A percentile compares a stretch with the other conserved stretches of the same genome.
Evolutionary conservation across 345 rosid genomes (phyloP).

Genomic region (Pugionium cornutum): DNA sequence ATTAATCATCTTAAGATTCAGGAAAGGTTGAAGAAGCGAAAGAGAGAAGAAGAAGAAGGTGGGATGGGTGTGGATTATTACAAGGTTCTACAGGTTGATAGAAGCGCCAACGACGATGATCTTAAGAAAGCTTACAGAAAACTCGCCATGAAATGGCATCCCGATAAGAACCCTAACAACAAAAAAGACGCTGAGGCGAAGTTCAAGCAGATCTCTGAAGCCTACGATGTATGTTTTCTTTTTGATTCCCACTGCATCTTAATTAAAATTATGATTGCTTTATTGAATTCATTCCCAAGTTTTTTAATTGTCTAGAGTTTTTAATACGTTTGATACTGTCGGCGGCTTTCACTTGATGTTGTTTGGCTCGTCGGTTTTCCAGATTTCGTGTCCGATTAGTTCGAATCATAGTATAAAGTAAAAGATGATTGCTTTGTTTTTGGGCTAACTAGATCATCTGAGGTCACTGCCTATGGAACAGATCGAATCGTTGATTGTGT

Average conservation of each 20-base stretch:
- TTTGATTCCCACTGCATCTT: neutral
- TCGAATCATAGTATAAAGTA: neutral
- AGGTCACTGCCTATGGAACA: neutral
- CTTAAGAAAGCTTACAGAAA: constrained; percentile 66
- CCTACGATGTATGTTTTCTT: constrained; percentile 51
- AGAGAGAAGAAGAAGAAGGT: constrained; percentile 32
- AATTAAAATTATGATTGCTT: neutral
- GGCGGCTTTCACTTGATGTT: constrained; percentile 17
- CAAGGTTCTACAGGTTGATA: constrained; percentile 55
- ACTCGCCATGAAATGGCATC: constrained; percentile 47
- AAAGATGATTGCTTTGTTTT: constrained; percentile 21
- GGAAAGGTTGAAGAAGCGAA: constrained; percentile 36
- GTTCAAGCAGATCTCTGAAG: constrained; percentile 76
- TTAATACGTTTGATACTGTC: neutral
- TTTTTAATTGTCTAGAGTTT: neutral
- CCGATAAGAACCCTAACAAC: constrained; percentile 21
- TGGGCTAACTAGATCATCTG: neutral
- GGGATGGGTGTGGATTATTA: constrained; percentile 69
- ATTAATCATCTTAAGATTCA: neutral
- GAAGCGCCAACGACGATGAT: constrained; percentile 60
- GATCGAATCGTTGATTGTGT: constrained; percentile 1
- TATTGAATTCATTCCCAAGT: constrained; percentile 1
- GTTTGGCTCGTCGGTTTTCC: constrained; percentile 5
- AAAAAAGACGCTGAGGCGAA: constrained; percentile 71
- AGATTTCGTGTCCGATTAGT: constrained; percentile 14